Evolutionary conservation across 441 rosid genomes (phyloP), one percentile per base, ranked within the genome.

Genomic region (Populus hybrid): DNA sequence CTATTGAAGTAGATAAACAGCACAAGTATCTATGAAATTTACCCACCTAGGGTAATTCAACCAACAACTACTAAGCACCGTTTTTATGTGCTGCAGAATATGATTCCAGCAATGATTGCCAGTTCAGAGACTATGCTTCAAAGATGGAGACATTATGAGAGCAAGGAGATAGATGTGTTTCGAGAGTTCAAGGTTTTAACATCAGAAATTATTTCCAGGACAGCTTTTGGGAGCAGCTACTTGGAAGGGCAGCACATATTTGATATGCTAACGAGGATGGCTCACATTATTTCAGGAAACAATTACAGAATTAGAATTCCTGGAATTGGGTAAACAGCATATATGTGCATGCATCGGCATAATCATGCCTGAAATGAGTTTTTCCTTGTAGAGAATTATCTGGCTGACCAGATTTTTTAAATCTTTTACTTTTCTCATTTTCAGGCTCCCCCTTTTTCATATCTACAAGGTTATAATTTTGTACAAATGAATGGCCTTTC

Each of bases 161-260:
- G 67, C 26, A 45, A 69, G 7, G 79, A 76, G 69, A 31, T 76
- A 4, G 79, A 77, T 11, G 70, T 69, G 9, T 76, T 7, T 16
- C 18, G 20, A 3, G 59, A 76, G 28, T 69, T 76, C 59, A 69
- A 59, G 28, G 24, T 61, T 21, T 61, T 61, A 61, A 61, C 65
- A 61, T 9, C 26, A 61, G 65, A 61, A 61, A 23, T 61, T 9
- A 61, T 61, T 9, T 61, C 65, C 65, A 61, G 12, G 65, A 61
- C 65, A 21, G 24, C 77, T 64, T 81, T 76, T 50, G 75, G 78
- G 42, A 74, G 78, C 69, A 69, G 64, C 64, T 64, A 77, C 36
- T 35, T 77, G 73, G 76, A 77, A 36, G 81, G 78, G 33, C 28
- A 77, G 53, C 28, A 74, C 24, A 74, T 74, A 20, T 69, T 74